Evolutionary conservation across 176 grass and related monocot species (phyloP).

Genomic region (Tillandsia leiboldiana): DNA sequence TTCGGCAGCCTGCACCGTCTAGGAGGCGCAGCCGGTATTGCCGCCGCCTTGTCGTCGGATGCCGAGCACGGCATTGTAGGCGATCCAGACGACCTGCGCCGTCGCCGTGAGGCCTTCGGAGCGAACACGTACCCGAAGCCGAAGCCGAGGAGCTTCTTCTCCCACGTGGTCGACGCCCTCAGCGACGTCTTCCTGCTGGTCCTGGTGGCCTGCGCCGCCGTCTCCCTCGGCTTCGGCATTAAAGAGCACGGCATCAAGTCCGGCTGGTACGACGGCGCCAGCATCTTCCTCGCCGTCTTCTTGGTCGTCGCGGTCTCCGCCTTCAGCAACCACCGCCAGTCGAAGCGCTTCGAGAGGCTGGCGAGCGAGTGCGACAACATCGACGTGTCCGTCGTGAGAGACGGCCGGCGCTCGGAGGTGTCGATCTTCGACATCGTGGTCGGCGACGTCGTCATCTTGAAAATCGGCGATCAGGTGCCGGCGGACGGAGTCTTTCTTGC

Average conservation of each 20-base stretch:
- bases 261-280: conserved; percentile 71
- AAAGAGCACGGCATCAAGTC: conserved; percentile 54
- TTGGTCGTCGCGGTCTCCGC: conserved; percentile 45
- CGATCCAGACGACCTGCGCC: conserved; percentile 17
- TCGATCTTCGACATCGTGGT: conserved; percentile 57
- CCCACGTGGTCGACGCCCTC: conserved; percentile 44
- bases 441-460: conserved; percentile 49
- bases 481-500: conserved; percentile 50
- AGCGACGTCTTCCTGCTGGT: conserved; percentile 51
- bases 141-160: conserved; percentile 46
- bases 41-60: conserved; percentile 16
- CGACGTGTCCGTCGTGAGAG: conserved; percentile 30
- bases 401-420: conserved; percentile 22
- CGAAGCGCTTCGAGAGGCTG: conserved; percentile 38
- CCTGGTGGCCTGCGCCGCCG: conserved; percentile 39
- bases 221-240: conserved; percentile 60
- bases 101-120: conserved; percentile 37
- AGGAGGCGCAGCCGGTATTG: conserved; percentile 24
- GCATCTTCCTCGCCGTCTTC: conserved; percentile 71
- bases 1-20: conserved; percentile 19
- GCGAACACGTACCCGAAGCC: conserved; percentile 48
- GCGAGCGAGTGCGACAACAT: conserved; percentile 34
- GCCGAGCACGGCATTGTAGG: conserved; percentile 30
- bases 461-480: conserved; percentile 55
- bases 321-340: conserved; percentile 54